A percentile compares a stretch with the other conserved stretches of the same genome.
These are phyloP conservation scores for Aspergillus homomorphus DNA, from an alignment of 495 filamentous ascomycete genomes.

Conservation along the genomic window DNA sequence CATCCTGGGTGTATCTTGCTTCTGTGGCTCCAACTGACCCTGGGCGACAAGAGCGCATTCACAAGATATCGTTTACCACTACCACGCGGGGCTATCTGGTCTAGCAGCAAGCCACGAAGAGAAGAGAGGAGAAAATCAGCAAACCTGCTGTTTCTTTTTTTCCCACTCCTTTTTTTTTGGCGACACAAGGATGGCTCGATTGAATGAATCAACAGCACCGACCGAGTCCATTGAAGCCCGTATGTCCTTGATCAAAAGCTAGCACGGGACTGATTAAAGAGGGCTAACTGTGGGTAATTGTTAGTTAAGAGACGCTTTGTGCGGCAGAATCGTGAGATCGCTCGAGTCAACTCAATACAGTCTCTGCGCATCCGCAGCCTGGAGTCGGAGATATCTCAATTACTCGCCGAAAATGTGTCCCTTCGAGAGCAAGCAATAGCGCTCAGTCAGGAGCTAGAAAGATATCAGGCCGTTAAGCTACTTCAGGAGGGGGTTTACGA, in stretches of 20 bases:
- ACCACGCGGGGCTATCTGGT: no score
- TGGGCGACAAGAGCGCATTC: not conserved
- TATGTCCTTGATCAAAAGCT: conserved; percentile 45
- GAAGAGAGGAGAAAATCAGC: no score
- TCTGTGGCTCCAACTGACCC: not conserved
- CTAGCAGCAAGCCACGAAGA: not conserved
- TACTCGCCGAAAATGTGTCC: conserved; percentile 83
- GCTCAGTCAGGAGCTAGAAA: conserved; percentile 65
- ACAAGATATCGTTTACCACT: not conserved
- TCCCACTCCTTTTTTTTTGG: not conserved
- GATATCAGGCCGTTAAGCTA: conserved; percentile 38
- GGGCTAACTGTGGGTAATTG: conserved; percentile 10
- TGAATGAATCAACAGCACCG: conserved; percentile 74
- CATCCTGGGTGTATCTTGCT: no score
- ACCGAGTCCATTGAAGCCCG: conserved; percentile 75
- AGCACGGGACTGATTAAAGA: not conserved
- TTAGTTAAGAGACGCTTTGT: conserved; percentile 82
- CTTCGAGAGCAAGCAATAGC: conserved; percentile 75
- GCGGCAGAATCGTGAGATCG: conserved; percentile 92
- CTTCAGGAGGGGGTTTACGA: conserved; percentile 55
- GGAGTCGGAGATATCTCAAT: conserved; percentile 76
- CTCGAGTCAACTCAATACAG: conserved; percentile 84
- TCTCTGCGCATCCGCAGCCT: conserved; percentile 83
- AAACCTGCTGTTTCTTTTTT: no score
- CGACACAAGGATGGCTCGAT: conserved; percentile 62